A percentile compares a stretch with the other conserved stretches of the same genome.
These are phyloP conservation scores for Aspergillus felis DNA, from an alignment of 2,329 filamentous ascomycete genomes.

Conservation along the genomic window DNA sequence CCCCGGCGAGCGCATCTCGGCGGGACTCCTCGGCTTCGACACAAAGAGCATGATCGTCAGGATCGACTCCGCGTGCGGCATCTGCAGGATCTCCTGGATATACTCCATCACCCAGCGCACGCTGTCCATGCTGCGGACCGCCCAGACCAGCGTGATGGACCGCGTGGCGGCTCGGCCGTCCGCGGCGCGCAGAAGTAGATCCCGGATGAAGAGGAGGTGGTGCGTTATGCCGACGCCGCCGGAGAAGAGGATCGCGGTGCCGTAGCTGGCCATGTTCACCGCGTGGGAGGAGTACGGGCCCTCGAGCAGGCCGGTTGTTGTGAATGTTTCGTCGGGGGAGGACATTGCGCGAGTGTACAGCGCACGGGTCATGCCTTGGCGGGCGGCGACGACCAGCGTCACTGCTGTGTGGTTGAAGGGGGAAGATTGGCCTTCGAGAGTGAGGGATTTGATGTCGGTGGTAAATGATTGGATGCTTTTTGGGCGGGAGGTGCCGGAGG, in stretches of 20 bases:
- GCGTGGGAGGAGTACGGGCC: conserved; percentile 62
- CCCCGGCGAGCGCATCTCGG: not conserved
- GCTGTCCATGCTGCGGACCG: conserved; percentile 56
- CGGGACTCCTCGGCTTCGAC: not conserved
- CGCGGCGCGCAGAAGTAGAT: conserved; percentile 52
- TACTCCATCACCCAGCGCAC: conserved; percentile 61
- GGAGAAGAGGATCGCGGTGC: conserved; percentile 61
- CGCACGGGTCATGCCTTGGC: conserved; percentile 59
- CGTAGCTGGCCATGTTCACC: conserved; percentile 55
- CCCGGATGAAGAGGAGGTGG: conserved; percentile 58
- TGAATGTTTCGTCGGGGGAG: conserved; percentile 47
- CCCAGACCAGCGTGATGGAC: conserved; percentile 60
- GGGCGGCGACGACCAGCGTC: conserved; percentile 56
- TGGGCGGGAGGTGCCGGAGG: conserved; percentile 16
- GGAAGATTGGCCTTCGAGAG: not conserved
- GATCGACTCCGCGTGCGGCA: not conserved
- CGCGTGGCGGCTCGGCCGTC: conserved; percentile 54
- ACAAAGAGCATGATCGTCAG: not conserved
- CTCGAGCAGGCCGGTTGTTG: conserved; percentile 56
- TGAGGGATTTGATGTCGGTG: conserved; percentile 13
- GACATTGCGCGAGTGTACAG: conserved; percentile 56
- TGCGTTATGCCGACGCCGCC: conserved; percentile 65
- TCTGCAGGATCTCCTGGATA: conserved; percentile 59
- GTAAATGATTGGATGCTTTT: conserved; percentile 27
- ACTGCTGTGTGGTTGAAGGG: conserved; percentile 33